Conservation (phyloP, 1,139 yeast genomes). For the Wickerhamiella pararugosa region DNA sequence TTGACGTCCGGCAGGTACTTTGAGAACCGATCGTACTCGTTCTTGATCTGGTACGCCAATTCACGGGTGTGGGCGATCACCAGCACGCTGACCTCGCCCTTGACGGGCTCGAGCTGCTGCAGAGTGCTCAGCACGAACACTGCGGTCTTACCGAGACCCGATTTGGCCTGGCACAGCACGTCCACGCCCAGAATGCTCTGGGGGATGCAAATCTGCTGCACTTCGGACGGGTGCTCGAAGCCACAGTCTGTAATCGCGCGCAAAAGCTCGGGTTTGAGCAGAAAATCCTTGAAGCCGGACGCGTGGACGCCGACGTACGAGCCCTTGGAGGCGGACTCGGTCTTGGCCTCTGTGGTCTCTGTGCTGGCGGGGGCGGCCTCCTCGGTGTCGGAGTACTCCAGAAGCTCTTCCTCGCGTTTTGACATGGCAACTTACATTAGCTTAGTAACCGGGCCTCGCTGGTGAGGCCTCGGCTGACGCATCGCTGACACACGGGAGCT, state of each 20-base stretch:
- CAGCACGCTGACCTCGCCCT: constrained; percentile 89
- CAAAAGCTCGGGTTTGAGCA: constrained; percentile 87
- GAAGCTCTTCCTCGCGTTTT: constrained; percentile 94
- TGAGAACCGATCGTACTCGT: constrained; percentile 94
- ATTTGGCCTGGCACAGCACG: constrained; percentile 96
- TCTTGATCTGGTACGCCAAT: constrained; percentile 94
- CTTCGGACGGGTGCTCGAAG: constrained; percentile 99
- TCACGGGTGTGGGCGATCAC: constrained; percentile 98
- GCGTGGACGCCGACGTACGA: constrained; percentile 97
- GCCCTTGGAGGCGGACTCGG: constrained; percentile 50
- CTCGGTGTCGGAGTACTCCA: constrained; percentile 97
- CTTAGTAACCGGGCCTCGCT: neutral
- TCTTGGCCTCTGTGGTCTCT: constrained; percentile 17
- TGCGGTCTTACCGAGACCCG: constrained; percentile 99
- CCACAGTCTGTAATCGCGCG: constrained; percentile 99
- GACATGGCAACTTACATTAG: constrained; percentile 11
- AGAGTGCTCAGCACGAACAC: constrained; percentile 91
- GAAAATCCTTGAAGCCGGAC: constrained; percentile 95
- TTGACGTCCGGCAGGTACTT: constrained; percentile 97
- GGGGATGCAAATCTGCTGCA: constrained; percentile 96
- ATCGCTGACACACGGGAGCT: neutral
- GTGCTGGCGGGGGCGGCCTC: constrained; percentile 64
- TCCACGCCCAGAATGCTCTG: constrained; percentile 97
- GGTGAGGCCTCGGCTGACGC: neutral
- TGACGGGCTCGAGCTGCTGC: constrained; percentile 94